These are phyloP conservation scores for Trypanosoma boissoni DNA, from an alignment of 208 protist genomes.

Conservation along the genomic window DNA sequence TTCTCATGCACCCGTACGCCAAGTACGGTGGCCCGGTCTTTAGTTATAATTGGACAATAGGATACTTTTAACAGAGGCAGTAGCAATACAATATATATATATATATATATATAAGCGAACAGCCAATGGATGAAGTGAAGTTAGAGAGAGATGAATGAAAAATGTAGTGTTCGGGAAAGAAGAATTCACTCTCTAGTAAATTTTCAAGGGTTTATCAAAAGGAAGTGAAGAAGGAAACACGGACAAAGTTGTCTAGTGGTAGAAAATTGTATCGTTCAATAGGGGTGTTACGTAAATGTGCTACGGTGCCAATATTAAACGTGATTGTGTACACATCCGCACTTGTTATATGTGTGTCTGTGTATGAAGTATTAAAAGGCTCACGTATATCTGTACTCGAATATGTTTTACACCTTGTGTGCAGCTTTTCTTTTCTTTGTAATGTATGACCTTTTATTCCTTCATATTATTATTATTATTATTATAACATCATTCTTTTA, in stretches of 20 bases:
- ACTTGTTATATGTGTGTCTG: too few relatives aligned
- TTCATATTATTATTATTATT: constrained; percentile 21
- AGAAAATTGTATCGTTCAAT: too few relatives aligned
- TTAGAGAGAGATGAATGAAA: background rate
- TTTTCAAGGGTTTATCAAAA: too few relatives aligned
- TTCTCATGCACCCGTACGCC: constrained; percentile 84
- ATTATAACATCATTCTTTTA: constrained; percentile 12
- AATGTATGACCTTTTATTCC: background rate
- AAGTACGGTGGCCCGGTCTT: constrained; percentile 82
- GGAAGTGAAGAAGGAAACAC: too few relatives aligned
- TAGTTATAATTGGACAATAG: constrained; percentile 91
- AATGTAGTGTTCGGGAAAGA: background rate
- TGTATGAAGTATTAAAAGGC: too few relatives aligned
- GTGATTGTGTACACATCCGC: too few relatives aligned
- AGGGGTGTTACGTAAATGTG: too few relatives aligned
- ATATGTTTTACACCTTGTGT: background rate
- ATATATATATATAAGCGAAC: background rate
- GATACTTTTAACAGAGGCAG: constrained; percentile 63
- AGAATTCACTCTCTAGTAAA: too few relatives aligned
- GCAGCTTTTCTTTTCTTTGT: background rate
- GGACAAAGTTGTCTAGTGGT: too few relatives aligned
- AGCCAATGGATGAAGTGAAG: background rate
- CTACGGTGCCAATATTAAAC: too few relatives aligned
- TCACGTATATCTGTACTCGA: background rate
- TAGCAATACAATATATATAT: background rate